Conservation (phyloP, 768 basidiomycete species). For the Tylopilus rubrobrunneus region DNA sequence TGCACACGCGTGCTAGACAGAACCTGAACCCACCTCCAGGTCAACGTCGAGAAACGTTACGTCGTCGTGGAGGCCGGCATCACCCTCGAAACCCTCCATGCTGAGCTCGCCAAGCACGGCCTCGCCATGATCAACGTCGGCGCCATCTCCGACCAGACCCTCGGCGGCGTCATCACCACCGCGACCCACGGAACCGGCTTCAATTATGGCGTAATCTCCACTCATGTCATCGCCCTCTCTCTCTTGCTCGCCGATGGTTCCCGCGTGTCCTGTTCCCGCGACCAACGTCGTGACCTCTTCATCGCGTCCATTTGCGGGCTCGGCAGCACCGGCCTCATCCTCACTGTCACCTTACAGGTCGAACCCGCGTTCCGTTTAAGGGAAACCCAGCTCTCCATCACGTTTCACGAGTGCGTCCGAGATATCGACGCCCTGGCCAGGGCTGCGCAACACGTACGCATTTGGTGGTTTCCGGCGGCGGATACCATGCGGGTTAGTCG, state of each 20-base stretch:
- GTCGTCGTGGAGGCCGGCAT: constrained; percentile 78
- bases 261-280: constrained; percentile 61
- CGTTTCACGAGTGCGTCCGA: constrained; percentile 60
- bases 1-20: background rate
- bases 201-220: constrained; percentile 74
- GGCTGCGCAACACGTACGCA: constrained; percentile 83
- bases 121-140: constrained; percentile 92
- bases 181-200: constrained; percentile 93
- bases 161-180: constrained; percentile 90
- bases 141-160: constrained; percentile 93
- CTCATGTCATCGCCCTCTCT: constrained; percentile 70
- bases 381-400: constrained; percentile 59
- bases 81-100: constrained; percentile 70
- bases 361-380: constrained; percentile 79
- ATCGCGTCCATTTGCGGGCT: constrained; percentile 87
- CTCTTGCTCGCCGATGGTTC: constrained; percentile 76
- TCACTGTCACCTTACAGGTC: constrained; percentile 72
- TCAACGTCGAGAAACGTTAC: constrained; percentile 62
- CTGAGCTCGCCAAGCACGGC: constrained; percentile 54
- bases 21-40: constrained; percentile 36
- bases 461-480: constrained; percentile 93
- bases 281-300: constrained; percentile 71
- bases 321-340: constrained; percentile 85
- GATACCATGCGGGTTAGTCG: constrained; percentile 68
- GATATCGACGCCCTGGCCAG: constrained; percentile 52